These are phyloP conservation scores for Mycena floridula DNA, from an alignment of 768 basidiomycete genomes.

Conservation along the genomic window DNA sequence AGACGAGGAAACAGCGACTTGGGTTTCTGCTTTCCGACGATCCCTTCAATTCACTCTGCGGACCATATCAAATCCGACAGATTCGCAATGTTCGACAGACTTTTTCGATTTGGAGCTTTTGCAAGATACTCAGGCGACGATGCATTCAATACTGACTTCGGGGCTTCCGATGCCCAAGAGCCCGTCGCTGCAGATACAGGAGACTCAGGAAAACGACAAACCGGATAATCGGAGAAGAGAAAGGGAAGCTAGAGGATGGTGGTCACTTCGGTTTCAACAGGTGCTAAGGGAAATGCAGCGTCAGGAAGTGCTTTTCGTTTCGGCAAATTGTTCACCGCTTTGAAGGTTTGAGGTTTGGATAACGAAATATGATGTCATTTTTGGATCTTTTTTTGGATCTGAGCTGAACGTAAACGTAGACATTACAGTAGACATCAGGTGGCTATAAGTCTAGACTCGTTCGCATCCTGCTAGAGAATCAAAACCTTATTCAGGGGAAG, in stretches of 20 bases:
- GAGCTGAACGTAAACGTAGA: no score
- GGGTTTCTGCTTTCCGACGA: slow-evolving; percentile 48
- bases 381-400: no score
- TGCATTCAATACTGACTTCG: slow-evolving; percentile 31
- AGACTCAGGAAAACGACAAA: slow-evolving; percentile 25
- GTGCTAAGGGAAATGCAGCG: slow-evolving; percentile 44
- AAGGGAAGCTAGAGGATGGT: slow-evolving; percentile 69
- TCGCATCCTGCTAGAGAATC: no score
- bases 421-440: no score
- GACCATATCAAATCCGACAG: slow-evolving; percentile 24
- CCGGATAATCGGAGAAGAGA: slow-evolving; percentile 45
- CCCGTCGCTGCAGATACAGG: slow-evolving; percentile 54
- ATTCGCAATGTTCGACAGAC: slow-evolving; percentile 9
- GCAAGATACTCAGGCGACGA: slow-evolving; percentile 26
- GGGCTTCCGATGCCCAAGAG: slow-evolving; percentile 64
- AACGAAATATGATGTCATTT: no score
- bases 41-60: slow-evolving; percentile 44
- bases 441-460: no score
- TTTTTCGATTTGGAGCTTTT: slow-evolving; percentile 14
- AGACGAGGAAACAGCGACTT: slow-evolving; percentile 19
- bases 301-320: no score
- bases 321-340: no score
- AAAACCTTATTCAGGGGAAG: no score
- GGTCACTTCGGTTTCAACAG: slow-evolving; percentile 61
- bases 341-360: no score